Evolutionary conservation across 805 yeast genomes (phyloP).

Genomic region (Helenozyma rhizophorensis): DNA sequence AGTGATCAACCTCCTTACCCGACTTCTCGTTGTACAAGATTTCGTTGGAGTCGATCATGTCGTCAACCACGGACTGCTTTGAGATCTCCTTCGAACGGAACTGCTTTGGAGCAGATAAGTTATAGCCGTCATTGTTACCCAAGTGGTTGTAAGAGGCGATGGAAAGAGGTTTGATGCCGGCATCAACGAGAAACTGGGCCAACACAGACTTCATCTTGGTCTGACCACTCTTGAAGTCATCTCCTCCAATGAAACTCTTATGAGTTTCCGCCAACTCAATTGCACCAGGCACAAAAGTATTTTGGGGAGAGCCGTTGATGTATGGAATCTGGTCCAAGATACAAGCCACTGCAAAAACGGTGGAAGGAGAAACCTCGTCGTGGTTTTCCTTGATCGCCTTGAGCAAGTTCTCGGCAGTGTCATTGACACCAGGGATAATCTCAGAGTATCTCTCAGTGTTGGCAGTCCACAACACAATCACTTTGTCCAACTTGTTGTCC

Average conservation of each 20-base stretch:
- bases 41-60: conserved; percentile 83
- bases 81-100: conserved; percentile 95
- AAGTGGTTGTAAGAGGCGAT: conserved; percentile 95
- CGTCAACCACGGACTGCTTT: conserved; percentile 89
- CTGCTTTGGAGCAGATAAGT: conserved; percentile 86
- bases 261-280: conserved; percentile 81
- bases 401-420: conserved; percentile 77
- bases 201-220: conserved; percentile 93
- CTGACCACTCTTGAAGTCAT: conserved; percentile 96
- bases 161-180: conserved; percentile 92
- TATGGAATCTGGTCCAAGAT: conserved; percentile 86
- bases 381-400: conserved; percentile 73
- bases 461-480: conserved; percentile 93
- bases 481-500: conserved; percentile 72
- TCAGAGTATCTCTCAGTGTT: conserved; percentile 93
- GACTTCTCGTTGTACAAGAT: conserved; percentile 76
- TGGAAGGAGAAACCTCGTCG: conserved; percentile 83
- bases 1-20: conserved; percentile 82
- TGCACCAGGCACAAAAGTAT: conserved; percentile 95
- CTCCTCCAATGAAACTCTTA: conserved; percentile 85
- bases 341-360: conserved; percentile 90
- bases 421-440: conserved; percentile 74
- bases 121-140: conserved; percentile 95
- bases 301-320: conserved; percentile 96
- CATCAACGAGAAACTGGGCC: conserved; percentile 94